Evolutionary conservation across 2,329 filamentous ascomycete species (phyloP), one percentile per base, ranked within the genome.

Genomic region (Pyrenochaeta sp.): DNA sequence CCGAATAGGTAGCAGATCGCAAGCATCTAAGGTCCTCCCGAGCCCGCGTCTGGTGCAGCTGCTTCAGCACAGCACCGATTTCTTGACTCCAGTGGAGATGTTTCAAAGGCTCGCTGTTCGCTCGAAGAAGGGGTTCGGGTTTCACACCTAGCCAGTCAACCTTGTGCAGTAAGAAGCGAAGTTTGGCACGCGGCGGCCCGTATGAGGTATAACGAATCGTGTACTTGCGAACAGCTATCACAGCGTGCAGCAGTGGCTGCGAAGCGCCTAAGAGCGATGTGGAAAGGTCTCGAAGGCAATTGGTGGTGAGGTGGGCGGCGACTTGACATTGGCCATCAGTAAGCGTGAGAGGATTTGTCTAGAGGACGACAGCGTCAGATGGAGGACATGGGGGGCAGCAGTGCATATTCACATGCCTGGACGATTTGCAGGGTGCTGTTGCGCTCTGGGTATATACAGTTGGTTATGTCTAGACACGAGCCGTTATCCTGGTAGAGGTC

Each of bases 401-500:
- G 40, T 25, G 3, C 46, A 28, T 13, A 19, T 30, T 50, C 46
- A 59, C 65, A 19, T 63, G 60, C 73, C 69, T 74, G 25, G 12
- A 67, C 45, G 24, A 77, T 56, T 15, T 69, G 68, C 52, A 76
- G 56, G 37, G 25, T 42, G 39, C 62, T 54, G 36, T 51, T 37
- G 22, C 59, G 54, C 7, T 52, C 52, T 1, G 61, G 30, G 40
- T 54, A 42, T 25, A 55, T 50, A 10, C 63, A 54, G 34, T 65
- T 61, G 43, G 60, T 50, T 12, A 74, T 72, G 50, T 72, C 72
- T 3, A 78, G 51, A 37, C 69, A 72, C 48, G 72, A 76, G 34
- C 74, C 74, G 65, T 76, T 72, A 54, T 77, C 68, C 54, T 72
- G 68, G 54, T 71, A 77, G 6, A 76, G 37, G n/a, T 59, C 67